These are phyloP conservation scores for Chaetoscypha palmicola DNA, from an alignment of 2,329 filamentous ascomycete species.

Conservation along the genomic window DNA sequence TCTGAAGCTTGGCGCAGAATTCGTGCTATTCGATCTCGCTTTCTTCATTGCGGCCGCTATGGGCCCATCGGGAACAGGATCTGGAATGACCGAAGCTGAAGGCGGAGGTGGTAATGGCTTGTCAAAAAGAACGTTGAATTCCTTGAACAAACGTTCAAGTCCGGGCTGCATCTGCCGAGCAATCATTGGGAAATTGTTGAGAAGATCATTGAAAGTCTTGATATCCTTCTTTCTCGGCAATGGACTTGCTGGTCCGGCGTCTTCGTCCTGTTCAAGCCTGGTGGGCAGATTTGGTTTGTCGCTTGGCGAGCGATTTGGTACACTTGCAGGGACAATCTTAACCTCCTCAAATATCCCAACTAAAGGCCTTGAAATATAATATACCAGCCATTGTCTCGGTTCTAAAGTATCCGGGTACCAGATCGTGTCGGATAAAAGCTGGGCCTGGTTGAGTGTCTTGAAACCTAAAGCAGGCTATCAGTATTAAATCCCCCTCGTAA, in stretches of 20 bases:
- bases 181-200: constrained; percentile 91
- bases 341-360: constrained; percentile 76
- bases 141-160: constrained; percentile 79
- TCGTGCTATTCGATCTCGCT: constrained; percentile 45
- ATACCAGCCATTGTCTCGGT: constrained; percentile 88
- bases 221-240: constrained; percentile 78
- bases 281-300: constrained; percentile 21
- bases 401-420: constrained; percentile 90
- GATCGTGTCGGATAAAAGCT: constrained; percentile 73
- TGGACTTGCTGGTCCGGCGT: constrained; percentile 27
- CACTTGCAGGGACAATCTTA: constrained; percentile 60
- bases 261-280: constrained; percentile 12
- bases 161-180: constrained; percentile 93
- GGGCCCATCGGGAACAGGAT: constrained; percentile 51
- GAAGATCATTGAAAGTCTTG: constrained; percentile 79
- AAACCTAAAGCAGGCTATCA: constrained; percentile 56
- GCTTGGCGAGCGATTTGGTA: constrained; percentile 39
- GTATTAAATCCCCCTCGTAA: constrained; percentile 8
- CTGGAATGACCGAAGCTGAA: constrained; percentile 51
- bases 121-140: constrained; percentile 80
- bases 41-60: constrained; percentile 49
- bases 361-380: constrained; percentile 87
- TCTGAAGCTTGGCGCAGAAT: constrained; percentile 26
- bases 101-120: constrained; percentile 74
- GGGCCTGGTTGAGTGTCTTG: constrained; percentile 83